A percentile compares a stretch with the other conserved stretches of the same genome.
Evolutionary conservation across 495 filamentous ascomycete genomes (phyloP).

Genomic region (Daldinia vernicosa): DNA sequence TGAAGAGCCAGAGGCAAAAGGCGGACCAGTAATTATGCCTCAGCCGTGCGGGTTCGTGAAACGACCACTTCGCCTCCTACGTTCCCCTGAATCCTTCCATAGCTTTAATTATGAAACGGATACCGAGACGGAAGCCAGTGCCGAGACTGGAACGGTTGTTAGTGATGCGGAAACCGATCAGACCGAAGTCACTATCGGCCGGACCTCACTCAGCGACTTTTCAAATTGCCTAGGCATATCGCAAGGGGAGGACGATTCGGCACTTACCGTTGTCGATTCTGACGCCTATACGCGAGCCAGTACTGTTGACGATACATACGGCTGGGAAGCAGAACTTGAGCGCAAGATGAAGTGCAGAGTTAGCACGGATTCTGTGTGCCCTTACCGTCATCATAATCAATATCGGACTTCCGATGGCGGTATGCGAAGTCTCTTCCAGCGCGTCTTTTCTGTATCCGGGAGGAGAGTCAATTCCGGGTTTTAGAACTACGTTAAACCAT

Average conservation of each 20-base stretch:
- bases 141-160: slow-evolving; percentile 28
- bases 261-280: slow-evolving; percentile 43
- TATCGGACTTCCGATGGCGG: slow-evolving; percentile 46
- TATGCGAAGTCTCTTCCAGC: slow-evolving; percentile 53
- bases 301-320: slow-evolving; percentile 54
- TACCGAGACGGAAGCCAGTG: slow-evolving; percentile 44
- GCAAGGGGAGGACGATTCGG: slow-evolving; percentile 30
- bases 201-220: slow-evolving; percentile 43
- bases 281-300: slow-evolving; percentile 33
- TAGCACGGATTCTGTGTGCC: slow-evolving; percentile 18
- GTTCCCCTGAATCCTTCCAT: slow-evolving; percentile 28
- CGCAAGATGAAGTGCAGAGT: slow-evolving; percentile 42
- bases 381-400: slow-evolving; percentile 21
- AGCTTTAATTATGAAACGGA: slow-evolving; percentile 50
- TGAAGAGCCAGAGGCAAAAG: slow-evolving; percentile 40
- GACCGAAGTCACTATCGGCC: slow-evolving; percentile 10
- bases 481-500: slow-evolving; percentile 10
- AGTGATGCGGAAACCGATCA: slow-evolving; percentile 25
- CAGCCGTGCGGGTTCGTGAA: slow-evolving; percentile 27
- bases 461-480: slow-evolving; percentile 31
- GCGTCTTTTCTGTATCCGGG: slow-evolving; percentile 49
- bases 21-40: slow-evolving; percentile 24
- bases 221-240: slow-evolving; percentile 48
- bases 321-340: slow-evolving; percentile 60
- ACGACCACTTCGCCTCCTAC: slow-evolving; percentile 36